Evolutionary conservation across 1,284 basidiomycete genomes (phyloP).

Genomic region (Chiua sp.): DNA sequence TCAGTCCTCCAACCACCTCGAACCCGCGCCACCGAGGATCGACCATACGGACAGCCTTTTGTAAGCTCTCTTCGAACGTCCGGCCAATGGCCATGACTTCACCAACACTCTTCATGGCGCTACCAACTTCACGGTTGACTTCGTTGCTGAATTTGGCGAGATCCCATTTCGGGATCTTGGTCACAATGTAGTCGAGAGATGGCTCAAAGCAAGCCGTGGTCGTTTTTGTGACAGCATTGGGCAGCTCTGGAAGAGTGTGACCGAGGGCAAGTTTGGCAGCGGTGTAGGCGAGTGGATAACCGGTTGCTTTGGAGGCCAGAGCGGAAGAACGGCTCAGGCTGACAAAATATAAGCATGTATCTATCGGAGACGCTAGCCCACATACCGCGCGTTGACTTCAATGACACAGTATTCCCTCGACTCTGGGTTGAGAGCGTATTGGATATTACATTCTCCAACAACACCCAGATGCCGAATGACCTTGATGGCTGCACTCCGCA

Average conservation of each 20-base stretch:
- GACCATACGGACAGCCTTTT: slow-evolving; percentile 98
- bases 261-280: slow-evolving; percentile 99
- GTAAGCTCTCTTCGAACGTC: slow-evolving; percentile 98
- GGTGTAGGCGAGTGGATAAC: slow-evolving; percentile 99
- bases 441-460: slow-evolving; percentile 98
- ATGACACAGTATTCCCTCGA: slow-evolving; percentile 98
- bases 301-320: slow-evolving; percentile 98
- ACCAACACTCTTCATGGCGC: slow-evolving; percentile 99
- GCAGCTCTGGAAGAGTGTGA: slow-evolving; percentile 96
- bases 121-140: slow-evolving; percentile 95
- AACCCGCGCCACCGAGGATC: slow-evolving; percentile 90
- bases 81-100: slow-evolving; percentile 99
- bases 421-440: slow-evolving; percentile 96
- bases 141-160: slow-evolving; percentile 95
- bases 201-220: slow-evolving; percentile 99
- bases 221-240: slow-evolving; percentile 99
- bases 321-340: slow-evolving; percentile 77
- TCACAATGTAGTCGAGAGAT: slow-evolving; percentile 99
- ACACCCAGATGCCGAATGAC: slow-evolving; percentile 98
- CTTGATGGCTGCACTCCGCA: slow-evolving; percentile 97
- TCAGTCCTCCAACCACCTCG: slow-evolving; percentile 64
- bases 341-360: slow-evolving; percentile 10
- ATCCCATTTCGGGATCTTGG: slow-evolving; percentile 99
- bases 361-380: slow-evolving; percentile 2
- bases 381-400: slow-evolving; percentile 93